These are phyloP conservation scores for Phlyctochytrium bullatum DNA, from an alignment of 192 early-diverging fungal genomes.

Conservation along the genomic window DNA sequence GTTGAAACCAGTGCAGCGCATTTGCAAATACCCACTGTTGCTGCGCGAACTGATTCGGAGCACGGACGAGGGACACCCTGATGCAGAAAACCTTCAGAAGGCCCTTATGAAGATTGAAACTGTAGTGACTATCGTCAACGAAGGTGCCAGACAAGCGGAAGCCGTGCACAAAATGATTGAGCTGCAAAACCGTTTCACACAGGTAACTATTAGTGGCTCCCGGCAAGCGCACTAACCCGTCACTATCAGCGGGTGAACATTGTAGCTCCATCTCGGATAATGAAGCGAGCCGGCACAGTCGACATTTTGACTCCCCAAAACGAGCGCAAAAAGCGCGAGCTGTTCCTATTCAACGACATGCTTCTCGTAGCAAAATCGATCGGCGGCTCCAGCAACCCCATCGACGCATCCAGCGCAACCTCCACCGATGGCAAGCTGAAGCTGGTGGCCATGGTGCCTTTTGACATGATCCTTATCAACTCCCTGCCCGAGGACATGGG, in stretches of 20 bases:
- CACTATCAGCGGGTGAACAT: conserved; percentile 44
- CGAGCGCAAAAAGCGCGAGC: conserved; percentile 42
- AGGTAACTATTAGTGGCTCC: neutral
- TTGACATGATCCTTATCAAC: conserved; percentile 47
- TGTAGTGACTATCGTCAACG: conserved; percentile 57
- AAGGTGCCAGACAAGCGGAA: conserved; percentile 51
- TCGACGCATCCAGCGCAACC: neutral
- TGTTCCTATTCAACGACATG: conserved; percentile 58
- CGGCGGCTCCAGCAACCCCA: neutral
- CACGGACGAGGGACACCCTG: conserved; percentile 47
- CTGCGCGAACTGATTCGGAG: conserved; percentile 47
- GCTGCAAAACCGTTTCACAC: conserved; percentile 47
- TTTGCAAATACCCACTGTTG: conserved; percentile 60
- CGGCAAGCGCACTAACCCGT: neutral
- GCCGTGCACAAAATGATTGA: conserved; percentile 53
- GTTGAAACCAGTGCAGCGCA: conserved; percentile 59
- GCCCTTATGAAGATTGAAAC: conserved; percentile 53
- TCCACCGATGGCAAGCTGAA: conserved; percentile 45
- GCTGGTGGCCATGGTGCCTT: conserved; percentile 46
- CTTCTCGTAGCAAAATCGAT: conserved; percentile 43
- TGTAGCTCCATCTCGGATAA: conserved; percentile 42
- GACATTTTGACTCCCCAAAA: conserved; percentile 34
- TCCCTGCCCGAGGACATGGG: conserved; percentile 13
- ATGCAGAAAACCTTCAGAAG: conserved; percentile 35
- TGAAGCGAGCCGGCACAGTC: conserved; percentile 38